Base-by-base conservation (phyloP, 345 rosid species). In the Bretschneidera sinensis region DNA sequence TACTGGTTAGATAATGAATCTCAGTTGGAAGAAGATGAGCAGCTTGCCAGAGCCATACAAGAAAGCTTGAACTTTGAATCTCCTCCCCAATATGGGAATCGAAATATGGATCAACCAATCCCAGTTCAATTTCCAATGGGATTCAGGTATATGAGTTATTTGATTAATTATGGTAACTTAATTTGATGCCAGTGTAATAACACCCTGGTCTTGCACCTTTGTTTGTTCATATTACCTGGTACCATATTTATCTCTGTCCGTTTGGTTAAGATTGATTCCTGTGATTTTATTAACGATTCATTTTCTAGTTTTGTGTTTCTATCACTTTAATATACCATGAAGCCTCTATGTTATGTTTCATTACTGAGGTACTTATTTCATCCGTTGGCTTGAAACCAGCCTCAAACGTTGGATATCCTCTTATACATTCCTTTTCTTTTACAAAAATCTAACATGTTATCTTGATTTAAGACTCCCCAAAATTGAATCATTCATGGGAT, bases 1-100 rank as follows among this genome's bases (percentile, higher is more conserved):
- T 63, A 39, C 35, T 71, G 62, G 20, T 53, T 66, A 89, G 96
- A 82, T 65, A 69, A 74, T 43, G 79, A 74, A 47, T 54, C 71
- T 60, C 90, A 77, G 57, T 63, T 83, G 67, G 84, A 83, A 66
- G 99, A 90, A 71, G 97, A 94, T 76, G 99, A 90, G 67, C 92
- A 74, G 59, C 92, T 94, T 74, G 99, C 97, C 24, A 81, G 85
- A 78, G 99, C 97, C 21, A 6, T 86, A 65, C 92, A 90, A 78
- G 96, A 90, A 66, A 94, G 97, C 75, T 74, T 90, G 78, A 79
- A 57, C 21, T 69, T 81, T 52, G 88, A 82, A 65, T 71, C 87
- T 72, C 79, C 95, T 54, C 81, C 86, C 62, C 43, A 31, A n/a
- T 64, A 64, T 66, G 83, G 75, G 56, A 65, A 70, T 73, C 79